Conservation (phyloP, 2,329 filamentous ascomycete genomes). For the Fusarium multiceps region DNA sequence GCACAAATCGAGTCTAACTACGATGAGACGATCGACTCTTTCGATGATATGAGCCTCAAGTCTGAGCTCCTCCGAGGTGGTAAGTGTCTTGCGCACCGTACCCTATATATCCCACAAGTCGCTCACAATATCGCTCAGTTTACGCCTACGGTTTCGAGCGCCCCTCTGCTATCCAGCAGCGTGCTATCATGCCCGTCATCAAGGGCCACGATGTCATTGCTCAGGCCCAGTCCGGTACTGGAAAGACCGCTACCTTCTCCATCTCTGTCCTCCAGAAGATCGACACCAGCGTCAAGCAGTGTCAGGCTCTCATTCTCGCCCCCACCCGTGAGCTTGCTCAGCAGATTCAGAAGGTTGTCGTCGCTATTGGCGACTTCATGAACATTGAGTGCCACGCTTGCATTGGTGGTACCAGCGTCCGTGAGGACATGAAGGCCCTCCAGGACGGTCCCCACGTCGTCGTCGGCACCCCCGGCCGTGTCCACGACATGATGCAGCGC, state of each 20-base stretch:
- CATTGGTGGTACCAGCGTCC: slow-evolving; percentile 97
- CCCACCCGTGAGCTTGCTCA: slow-evolving; percentile 98
- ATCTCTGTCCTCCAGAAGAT: slow-evolving; percentile 99
- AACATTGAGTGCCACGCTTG: slow-evolving; percentile 98
- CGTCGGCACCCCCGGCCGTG: slow-evolving; percentile 97
- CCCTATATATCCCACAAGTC: slow-evolving; percentile 34
- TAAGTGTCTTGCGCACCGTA: slow-evolving; percentile 50
- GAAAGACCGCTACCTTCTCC: slow-evolving; percentile 99
- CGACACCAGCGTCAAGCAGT: slow-evolving; percentile 92
- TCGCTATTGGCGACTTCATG: slow-evolving; percentile 99
- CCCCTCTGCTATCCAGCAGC: slow-evolving; percentile 99
- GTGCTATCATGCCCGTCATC: slow-evolving; percentile 99
- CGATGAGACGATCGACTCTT: slow-evolving; percentile 99
- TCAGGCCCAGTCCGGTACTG: slow-evolving; percentile 99
- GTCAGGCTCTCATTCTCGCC: slow-evolving; percentile 97
- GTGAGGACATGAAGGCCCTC: slow-evolving; percentile 98
- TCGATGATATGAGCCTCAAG: slow-evolving; percentile 98
- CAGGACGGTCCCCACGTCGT: slow-evolving; percentile 97
- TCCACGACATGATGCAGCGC: slow-evolving; percentile 99
- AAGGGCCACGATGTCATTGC: slow-evolving; percentile 99
- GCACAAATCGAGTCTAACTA: slow-evolving; percentile 99
- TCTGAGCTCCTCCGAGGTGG: slow-evolving; percentile 95
- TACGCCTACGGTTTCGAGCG: slow-evolving; percentile 99
- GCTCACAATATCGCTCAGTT: slow-evolving; percentile 61
- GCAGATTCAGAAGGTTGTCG: slow-evolving; percentile 99